Percentiles rank a stretch among this genome's conserved stretches.
Evolutionary conservation across 2,329 filamentous ascomycete species (phyloP).

Genomic region (Phialocephala subalpina): DNA sequence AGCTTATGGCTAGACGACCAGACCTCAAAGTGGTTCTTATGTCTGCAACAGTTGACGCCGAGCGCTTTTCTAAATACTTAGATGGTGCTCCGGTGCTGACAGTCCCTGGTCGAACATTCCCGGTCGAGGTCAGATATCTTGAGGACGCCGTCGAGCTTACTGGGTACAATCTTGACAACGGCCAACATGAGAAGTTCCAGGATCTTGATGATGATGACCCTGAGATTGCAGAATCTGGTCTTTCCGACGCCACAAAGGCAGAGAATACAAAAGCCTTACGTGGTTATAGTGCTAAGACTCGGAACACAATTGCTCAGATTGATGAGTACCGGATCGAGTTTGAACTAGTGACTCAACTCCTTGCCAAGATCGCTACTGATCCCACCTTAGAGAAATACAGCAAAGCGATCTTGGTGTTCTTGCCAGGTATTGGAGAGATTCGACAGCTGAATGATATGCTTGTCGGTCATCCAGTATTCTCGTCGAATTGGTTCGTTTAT

Average conservation of each 20-base stretch:
- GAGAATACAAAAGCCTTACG: conserved; percentile 71
- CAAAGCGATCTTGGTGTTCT: conserved; percentile 91
- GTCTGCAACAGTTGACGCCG: conserved; percentile 96
- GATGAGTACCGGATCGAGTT: conserved; percentile 95
- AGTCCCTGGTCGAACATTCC: conserved; percentile 92
- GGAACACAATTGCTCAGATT: conserved; percentile 76
- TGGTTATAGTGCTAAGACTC: conserved; percentile 79
- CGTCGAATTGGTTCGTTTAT: conserved; percentile 82
- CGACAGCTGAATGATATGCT: conserved; percentile 87
- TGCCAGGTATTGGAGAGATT: conserved; percentile 95
- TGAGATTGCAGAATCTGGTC: conserved; percentile 55
- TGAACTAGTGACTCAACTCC: conserved; percentile 81
- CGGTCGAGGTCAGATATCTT: conserved; percentile 85
- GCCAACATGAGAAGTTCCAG: conserved; percentile 56
- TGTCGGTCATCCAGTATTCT: conserved; percentile 77
- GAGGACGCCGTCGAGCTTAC: conserved; percentile 94
- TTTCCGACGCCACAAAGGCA: conserved; percentile 51
- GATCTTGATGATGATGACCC: conserved; percentile 71
- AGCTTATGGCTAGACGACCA: conserved; percentile 75
- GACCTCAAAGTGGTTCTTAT: conserved; percentile 94
- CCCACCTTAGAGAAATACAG: conserved; percentile 75
- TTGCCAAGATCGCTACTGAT: conserved; percentile 77
- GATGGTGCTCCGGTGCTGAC: conserved; percentile 85
- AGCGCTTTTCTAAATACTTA: conserved; percentile 89
- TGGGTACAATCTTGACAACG: conserved; percentile 69